These are phyloP conservation scores for Penicillium sp. DNA, from an alignment of 2,329 filamentous ascomycete genomes.

Conservation along the genomic window DNA sequence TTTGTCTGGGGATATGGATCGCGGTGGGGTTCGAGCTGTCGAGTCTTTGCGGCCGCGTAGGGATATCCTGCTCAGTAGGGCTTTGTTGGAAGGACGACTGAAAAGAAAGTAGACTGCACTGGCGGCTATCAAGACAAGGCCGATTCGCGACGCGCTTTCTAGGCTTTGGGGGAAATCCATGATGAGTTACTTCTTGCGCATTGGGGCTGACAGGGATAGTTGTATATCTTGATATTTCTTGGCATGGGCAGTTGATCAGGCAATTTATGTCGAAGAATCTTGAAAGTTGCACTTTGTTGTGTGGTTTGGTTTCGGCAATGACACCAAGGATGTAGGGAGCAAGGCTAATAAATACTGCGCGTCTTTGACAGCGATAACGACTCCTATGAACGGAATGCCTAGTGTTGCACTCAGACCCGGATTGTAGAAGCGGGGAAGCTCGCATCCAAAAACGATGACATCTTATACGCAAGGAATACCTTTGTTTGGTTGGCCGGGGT, in stretches of 20 bases:
- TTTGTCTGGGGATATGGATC: slow-evolving; percentile 57
- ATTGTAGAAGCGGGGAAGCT: slow-evolving; percentile 23
- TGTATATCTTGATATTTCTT: background rate
- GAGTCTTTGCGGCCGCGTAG: slow-evolving; percentile 49
- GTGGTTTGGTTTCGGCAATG: background rate
- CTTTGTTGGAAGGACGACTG: slow-evolving; percentile 38
- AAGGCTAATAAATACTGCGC: slow-evolving; percentile 15
- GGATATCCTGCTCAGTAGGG: slow-evolving; percentile 45
- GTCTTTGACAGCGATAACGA: background rate
- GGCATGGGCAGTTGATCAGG: background rate
- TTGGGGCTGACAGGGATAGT: slow-evolving; percentile 7
- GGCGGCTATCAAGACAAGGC: slow-evolving; percentile 26
- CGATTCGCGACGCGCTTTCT: slow-evolving; percentile 29
- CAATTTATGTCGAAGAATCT: background rate
- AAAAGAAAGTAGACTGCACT: slow-evolving; percentile 34
- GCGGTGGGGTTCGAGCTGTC: slow-evolving; percentile 57
- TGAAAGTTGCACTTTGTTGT: background rate
- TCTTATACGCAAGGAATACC: slow-evolving; percentile 15
- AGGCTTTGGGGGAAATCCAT: slow-evolving; percentile 24
- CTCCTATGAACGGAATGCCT: background rate
- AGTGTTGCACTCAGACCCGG: slow-evolving; percentile 9
- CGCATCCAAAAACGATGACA: slow-evolving; percentile 8
- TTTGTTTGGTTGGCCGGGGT: slow-evolving; percentile 14
- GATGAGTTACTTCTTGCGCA: slow-evolving; percentile 7
- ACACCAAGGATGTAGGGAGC: background rate